These are phyloP conservation scores for Tolypocladium tropicale DNA, from an alignment of 2,329 filamentous ascomycete genomes.

Conservation along the genomic window DNA sequence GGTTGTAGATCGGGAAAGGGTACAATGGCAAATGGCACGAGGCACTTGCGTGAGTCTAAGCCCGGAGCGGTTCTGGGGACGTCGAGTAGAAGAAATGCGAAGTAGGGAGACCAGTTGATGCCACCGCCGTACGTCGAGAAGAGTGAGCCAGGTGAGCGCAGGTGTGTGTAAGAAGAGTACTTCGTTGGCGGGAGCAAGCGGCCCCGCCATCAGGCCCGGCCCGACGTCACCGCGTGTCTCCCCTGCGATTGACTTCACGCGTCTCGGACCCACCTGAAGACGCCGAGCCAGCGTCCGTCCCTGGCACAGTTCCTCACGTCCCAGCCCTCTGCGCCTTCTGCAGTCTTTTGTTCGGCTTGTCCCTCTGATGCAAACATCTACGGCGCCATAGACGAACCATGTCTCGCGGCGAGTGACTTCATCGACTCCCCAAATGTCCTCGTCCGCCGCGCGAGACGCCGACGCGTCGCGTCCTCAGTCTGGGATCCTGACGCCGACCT, in stretches of 20 bases:
- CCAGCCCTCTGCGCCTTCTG: not conserved
- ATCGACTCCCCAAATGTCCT: constrained; percentile 19
- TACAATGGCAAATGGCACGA: too few relatives aligned
- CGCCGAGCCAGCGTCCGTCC: not conserved
- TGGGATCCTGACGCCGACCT: constrained; percentile 30
- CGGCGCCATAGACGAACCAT: not conserved
- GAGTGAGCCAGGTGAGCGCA: too few relatives aligned
- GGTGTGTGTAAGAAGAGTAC: too few relatives aligned
- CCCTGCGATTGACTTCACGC: not conserved
- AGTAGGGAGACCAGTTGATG: too few relatives aligned
- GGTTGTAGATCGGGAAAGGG: too few relatives aligned
- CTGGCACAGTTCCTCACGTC: not conserved
- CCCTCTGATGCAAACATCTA: not conserved
- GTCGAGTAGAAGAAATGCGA: too few relatives aligned
- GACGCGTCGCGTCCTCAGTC: constrained; percentile 41
- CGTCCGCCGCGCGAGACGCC: constrained; percentile 20
- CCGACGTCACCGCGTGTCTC: not conserved
- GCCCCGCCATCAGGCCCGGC: not conserved
- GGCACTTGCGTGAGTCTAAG: too few relatives aligned
- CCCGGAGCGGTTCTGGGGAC: too few relatives aligned
- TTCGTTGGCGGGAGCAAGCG: not conserved
- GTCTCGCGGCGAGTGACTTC: constrained; percentile 3
- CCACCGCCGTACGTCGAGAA: too few relatives aligned
- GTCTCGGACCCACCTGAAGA: not conserved
- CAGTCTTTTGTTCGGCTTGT: not conserved